Evolutionary conservation across 2,329 filamentous ascomycete species (phyloP), one percentile per base, ranked within the genome.

Genomic region (Colletotrichum sp.): DNA sequence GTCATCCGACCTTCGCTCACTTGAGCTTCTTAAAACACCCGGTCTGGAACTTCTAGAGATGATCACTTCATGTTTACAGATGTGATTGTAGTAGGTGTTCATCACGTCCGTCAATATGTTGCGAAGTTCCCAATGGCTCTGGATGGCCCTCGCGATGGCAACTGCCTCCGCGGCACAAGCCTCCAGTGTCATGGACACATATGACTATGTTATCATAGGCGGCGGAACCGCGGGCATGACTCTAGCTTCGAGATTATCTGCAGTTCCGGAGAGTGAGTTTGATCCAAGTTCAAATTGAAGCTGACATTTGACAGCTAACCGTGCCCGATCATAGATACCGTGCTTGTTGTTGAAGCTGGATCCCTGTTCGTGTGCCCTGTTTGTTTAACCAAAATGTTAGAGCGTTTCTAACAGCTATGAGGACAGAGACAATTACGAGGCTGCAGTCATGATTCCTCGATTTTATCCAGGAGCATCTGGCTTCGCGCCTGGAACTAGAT

Each of bases 141-240:
- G 21, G 39, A 24, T 32, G 18, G 5, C 55, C 9, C 28, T 8
- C 9, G 36, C 39, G 9, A 30, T 28, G 5, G 68, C 49, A 12
- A 7, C 64, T n/a, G 10, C 24, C 13, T 15, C 60, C 5, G 28
- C 18, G n/a, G 44, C 9, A 36, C n/a, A 44, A 39, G 28, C n/a
- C 44, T 21, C 59, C 8, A 34, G 6, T 8, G 32, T 8, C 32
- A 8, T n/a, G 7, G 18, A 6, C 21, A 21, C 21, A 10, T 82
- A 81, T 73, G 82, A 83, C 78, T 83, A 83, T 70, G 74, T 83
- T 21, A 77, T 83, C 26, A 79, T 81, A n/a, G 83, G 83, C 18
- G 83, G 79, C 24, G 83, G 83, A 26, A 84, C 82, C 1, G 79
- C 81, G 9, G 83, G 83, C 6, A 77, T 84, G 60, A 83, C 83